phyloP scores from a whole-genome alignment of 345 rosid genomes.

The Eucalyptus cloeziana region DNA sequence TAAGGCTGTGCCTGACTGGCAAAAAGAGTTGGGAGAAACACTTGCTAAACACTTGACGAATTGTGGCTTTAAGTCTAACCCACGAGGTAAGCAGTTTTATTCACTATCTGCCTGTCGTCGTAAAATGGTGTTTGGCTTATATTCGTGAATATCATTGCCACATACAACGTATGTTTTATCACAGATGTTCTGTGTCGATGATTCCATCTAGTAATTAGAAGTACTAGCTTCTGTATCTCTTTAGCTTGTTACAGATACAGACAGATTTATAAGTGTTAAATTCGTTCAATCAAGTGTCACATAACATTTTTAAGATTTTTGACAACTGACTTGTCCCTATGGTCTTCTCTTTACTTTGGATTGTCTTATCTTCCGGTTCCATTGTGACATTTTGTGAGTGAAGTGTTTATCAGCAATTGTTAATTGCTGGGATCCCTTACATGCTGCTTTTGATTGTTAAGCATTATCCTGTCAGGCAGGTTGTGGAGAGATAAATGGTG shows the following conservation, averaged over 20 bases:
- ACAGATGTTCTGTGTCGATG: neutral
- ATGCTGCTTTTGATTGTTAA: neutral
- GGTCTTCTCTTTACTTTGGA: neutral
- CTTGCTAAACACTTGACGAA: conserved; percentile 81
- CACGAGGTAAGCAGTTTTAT: conserved; percentile 41
- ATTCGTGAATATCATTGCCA: neutral
- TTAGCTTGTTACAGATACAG: neutral
- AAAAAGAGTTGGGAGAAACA: conserved; percentile 65
- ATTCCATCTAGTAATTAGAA: neutral
- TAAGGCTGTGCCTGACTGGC: conserved; percentile 65
- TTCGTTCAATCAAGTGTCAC: neutral
- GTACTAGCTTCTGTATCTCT: neutral
- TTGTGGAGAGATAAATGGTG: neutral
- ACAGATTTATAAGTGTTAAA: neutral
- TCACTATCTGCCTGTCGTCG: neutral
- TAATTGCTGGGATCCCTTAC: neutral
- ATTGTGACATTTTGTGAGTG: neutral
- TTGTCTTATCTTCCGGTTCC: neutral
- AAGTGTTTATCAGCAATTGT: neutral
- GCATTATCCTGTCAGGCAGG: neutral
- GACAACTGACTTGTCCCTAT: neutral
- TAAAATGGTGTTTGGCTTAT: neutral
- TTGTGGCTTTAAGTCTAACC: conserved; percentile 78
- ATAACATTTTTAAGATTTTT: neutral
- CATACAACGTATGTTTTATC: neutral